Conservation (phyloP, 306 rosid species). For the Nissolia schottii region DNA sequence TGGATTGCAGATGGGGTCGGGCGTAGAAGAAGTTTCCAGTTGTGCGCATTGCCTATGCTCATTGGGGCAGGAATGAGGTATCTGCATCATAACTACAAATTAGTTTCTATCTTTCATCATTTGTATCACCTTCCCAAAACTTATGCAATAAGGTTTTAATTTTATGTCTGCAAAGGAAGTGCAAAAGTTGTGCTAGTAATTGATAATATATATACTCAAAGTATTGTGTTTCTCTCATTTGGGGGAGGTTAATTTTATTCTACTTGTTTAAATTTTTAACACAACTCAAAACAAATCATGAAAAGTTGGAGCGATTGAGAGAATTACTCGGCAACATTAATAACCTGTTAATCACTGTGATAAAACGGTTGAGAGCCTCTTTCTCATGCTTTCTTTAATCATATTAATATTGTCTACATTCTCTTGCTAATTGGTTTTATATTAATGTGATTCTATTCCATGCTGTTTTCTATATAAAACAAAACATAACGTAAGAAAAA, state of each 20-base stretch:
- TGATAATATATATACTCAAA: background rate
- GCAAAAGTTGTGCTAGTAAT: background rate
- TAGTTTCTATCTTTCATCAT: constrained; percentile 5
- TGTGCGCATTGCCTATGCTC: constrained; percentile 86
- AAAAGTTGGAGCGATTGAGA: constrained; percentile 9
- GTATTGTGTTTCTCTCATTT: background rate
- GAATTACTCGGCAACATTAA: background rate
- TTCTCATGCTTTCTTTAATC: background rate
- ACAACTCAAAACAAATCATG: background rate
- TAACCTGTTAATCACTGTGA: background rate
- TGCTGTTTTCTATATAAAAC: background rate
- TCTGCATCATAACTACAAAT: background rate
- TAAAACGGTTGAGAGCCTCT: background rate
- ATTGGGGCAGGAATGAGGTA: constrained; percentile 83
- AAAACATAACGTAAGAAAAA: background rate
- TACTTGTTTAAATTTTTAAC: background rate
- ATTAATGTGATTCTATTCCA: background rate
- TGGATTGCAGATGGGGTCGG: constrained; percentile 81
- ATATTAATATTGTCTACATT: background rate
- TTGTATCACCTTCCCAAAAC: constrained; percentile 19
- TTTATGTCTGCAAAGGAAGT: constrained; percentile 9
- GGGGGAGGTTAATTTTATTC: background rate
- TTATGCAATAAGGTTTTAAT: background rate
- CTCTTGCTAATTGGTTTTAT: constrained; percentile 15
- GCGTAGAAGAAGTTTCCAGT: constrained; percentile 77